A percentile compares a stretch with the other conserved stretches of the same genome.
phyloP scores from a whole-genome alignment of 2,329 filamentous ascomycete species.

The Aspergillaceae sp. region DNA sequence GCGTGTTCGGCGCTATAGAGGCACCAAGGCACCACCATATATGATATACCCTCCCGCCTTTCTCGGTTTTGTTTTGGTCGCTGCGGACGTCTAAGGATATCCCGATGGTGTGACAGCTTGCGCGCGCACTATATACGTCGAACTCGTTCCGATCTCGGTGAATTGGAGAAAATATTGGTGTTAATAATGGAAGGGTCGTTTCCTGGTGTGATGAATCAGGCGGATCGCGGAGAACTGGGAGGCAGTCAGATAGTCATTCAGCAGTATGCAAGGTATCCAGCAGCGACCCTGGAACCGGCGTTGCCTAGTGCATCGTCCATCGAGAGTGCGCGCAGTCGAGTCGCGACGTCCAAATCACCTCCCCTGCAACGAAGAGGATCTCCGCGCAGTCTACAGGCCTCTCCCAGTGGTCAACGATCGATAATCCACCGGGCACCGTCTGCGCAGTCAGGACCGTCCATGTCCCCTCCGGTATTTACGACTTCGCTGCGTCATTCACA shows the following conservation, averaged over 20 bases:
- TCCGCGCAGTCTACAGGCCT: constrained; percentile 31
- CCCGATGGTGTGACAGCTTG: background rate
- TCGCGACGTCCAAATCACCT: constrained; percentile 27
- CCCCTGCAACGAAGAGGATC: constrained; percentile 30
- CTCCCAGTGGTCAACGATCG: constrained; percentile 26
- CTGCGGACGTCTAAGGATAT: background rate
- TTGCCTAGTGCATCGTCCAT: constrained; percentile 31
- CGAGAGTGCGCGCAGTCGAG: constrained; percentile 25
- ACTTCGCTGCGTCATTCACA: constrained; percentile 20
- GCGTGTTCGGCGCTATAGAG: background rate
- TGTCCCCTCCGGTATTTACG: constrained; percentile 32
- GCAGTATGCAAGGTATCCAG: constrained; percentile 32
- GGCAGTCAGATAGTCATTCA: constrained; percentile 26
- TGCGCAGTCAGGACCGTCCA: constrained; percentile 28
- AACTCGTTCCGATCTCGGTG: no score
- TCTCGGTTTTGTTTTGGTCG: background rate
- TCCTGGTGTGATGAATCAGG: constrained; percentile 19
- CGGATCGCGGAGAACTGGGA: constrained; percentile 18
- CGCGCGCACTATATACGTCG: background rate
- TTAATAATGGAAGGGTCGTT: constrained; percentile 25
- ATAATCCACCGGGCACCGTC: constrained; percentile 18
- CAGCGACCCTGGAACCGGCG: constrained; percentile 23
- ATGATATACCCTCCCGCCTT: no score
- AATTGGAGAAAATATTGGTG: no score
- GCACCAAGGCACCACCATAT: no score